A percentile compares a stretch with the other conserved stretches of the same genome.
Evolutionary conservation across 2,329 filamentous ascomycete species (phyloP).

Genomic region (Aspergillus novofumigatus): DNA sequence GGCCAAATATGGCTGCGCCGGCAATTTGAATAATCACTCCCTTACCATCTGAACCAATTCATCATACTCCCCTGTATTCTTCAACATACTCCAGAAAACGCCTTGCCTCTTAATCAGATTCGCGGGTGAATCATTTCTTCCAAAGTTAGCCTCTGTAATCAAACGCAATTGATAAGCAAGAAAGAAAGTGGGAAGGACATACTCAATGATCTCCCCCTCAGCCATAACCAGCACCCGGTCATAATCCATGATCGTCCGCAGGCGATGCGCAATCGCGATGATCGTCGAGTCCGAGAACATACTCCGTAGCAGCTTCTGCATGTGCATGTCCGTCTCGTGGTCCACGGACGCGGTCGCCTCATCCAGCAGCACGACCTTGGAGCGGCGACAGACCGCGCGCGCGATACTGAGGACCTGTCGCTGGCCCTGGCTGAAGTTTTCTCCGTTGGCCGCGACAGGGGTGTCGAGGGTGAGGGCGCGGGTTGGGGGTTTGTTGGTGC

Average conservation of each 20-base stretch:
- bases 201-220: conserved; percentile 52
- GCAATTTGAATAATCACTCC: not conserved
- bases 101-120: conserved; percentile 17
- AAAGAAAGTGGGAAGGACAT: conserved; percentile 10
- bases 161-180: not conserved
- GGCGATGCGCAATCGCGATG: conserved; percentile 62
- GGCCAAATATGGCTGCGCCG: not conserved
- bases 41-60: conserved; percentile 19
- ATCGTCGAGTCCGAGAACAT: conserved; percentile 55
- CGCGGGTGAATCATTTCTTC: conserved; percentile 20
- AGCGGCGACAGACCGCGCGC: conserved; percentile 56
- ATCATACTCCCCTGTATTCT: conserved; percentile 24
- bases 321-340: conserved; percentile 53
- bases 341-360: conserved; percentile 64
- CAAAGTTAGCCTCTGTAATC: not conserved
- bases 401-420: conserved; percentile 60
- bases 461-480: conserved; percentile 42
- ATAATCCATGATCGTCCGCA: conserved; percentile 61
- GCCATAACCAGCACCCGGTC: conserved; percentile 57
- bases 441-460: conserved; percentile 53
- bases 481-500: conserved; percentile 1
- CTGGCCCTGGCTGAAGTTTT: conserved; percentile 51
- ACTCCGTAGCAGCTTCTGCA: conserved; percentile 53
- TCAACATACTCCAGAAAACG: conserved; percentile 23
- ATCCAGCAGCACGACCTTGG: conserved; percentile 57